phyloP scores from a whole-genome alignment of 2,329 filamentous ascomycete species.

The Fusarium protoensiforme region DNA sequence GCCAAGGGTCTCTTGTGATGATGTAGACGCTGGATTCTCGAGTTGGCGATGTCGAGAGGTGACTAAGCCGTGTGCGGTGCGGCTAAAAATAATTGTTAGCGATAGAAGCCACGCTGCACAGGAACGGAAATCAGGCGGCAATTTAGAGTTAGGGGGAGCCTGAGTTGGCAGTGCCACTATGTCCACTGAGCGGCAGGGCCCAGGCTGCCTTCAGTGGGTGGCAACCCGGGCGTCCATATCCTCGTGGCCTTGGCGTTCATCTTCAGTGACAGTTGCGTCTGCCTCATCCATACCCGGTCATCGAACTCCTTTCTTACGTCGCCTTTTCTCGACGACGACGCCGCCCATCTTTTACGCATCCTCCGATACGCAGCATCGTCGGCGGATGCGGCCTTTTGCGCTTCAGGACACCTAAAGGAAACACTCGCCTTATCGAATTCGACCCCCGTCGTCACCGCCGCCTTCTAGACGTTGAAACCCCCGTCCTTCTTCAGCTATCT shows the following conservation, averaged over 20 bases:
- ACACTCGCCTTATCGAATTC: conserved; percentile 23
- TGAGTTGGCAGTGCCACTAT: conserved; percentile 20
- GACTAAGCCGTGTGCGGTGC: conserved; percentile 33
- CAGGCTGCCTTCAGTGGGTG: conserved; percentile 16
- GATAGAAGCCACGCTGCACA: conserved; percentile 36
- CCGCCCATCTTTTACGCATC: conserved; percentile 17
- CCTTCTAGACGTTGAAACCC: conserved; percentile 12
- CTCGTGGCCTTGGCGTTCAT: conserved; percentile 39
- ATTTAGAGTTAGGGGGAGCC: conserved; percentile 36
- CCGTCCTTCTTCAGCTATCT: conserved; percentile 10
- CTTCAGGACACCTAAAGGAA: conserved; percentile 22
- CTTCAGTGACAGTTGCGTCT: conserved; percentile 37
- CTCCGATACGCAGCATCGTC: conserved; percentile 16
- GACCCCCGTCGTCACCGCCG: conserved; percentile 37
- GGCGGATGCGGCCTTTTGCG: conserved; percentile 32
- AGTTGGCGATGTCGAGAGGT: conserved; percentile 12
- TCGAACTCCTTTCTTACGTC: conserved; percentile 28
- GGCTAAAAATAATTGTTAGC: conserved; percentile 39
- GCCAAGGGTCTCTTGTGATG: not conserved
- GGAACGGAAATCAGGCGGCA: conserved; percentile 39
- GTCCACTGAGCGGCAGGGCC: conserved; percentile 5
- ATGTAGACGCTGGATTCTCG: conserved; percentile 10
- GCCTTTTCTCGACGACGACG: conserved; percentile 14
- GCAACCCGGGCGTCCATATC: conserved; percentile 25
- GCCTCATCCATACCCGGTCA: conserved; percentile 28